Base-by-base conservation (phyloP, 2,329 filamentous ascomycete species). In the Mycocentrospora acerina region DNA sequence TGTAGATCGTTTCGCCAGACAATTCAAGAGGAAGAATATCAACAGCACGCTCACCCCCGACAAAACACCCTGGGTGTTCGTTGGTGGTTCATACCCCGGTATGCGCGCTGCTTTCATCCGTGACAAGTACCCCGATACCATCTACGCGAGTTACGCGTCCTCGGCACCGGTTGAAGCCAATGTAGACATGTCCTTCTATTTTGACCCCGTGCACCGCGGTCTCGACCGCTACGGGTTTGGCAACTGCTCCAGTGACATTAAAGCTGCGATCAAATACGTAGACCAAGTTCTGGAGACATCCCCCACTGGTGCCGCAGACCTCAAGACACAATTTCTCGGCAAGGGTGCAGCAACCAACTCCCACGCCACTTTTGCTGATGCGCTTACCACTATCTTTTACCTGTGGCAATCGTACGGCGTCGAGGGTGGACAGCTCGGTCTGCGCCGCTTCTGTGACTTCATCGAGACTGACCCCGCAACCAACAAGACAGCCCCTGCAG, bases 101-200 rank as follows among this genome's bases (percentile, higher is more conserved):
- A 66, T 66, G 58, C 61, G 66, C 12, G 66, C 65, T 4, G 66
- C 65, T 2, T 68, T 67, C 44, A 57, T 70, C 55, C 62, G 67
- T 4, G 50, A 67, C 25, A 55, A 56, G 41, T 69, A 69, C 35
- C 67, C 66, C 0, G 55, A 67, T 4, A 68, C 64, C 7, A 68
- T 70, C 15, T 63, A 56, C 40, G 66, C 66, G 3, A 43, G 53
- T 2, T 70, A 53, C 29, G 64, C 66, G 9, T 64, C 65, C 4
- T 67, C 66, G 4, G 65, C 66, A 1, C 65, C 66, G 0, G 69
- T 76, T 0, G 60, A 80, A 48, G 74, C 74, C 3, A 62, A 57
- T 4, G 50, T 72, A n/a, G 67, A 78, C 40, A 75, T 77, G 70
- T 70, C 68, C n/a, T 57, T 68, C 15, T 79, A 77, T 51, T 78